Base-by-base conservation (phyloP, 2,329 filamentous ascomycete species). In the Xylariaceae sp. region DNA sequence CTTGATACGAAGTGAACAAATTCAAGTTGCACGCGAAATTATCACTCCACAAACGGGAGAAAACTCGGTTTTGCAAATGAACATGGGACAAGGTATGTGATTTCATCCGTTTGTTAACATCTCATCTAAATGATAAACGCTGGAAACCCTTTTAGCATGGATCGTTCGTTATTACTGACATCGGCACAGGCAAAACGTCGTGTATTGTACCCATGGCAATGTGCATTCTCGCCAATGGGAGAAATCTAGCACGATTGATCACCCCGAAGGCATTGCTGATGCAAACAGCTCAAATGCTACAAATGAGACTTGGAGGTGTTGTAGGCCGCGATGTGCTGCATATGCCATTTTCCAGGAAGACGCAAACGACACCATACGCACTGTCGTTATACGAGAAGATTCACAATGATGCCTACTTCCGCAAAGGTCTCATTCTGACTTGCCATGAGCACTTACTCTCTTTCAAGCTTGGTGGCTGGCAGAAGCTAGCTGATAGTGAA, bases 361-460 rank as follows among this genome's bases (percentile, higher is more conserved):
- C 76, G 0, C 65, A 67, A 1, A 72, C 74, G 0, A 58, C 59
- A 0, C 14, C 42, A 0, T 40, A 59, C 0, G 64, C 67, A 13
- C 68, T 73, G 0, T 38, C 51, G 31, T 28, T 79, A 1, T 76
- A 79, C 11, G 48, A 60, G 6, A 71, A 54, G 13, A 60, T 73
- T 1, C 69, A 75, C 57, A 57, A 63, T 1, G 63, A 75, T 16
- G 34, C 34, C 9, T 10, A 5, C 9, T 38, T 3, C 9, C 34
- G 56, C 0, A 69, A 69, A 0, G 84, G 84, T 0, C 65, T 88
- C 0, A 73, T 89, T 11, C 68, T 89, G 0, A 75, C 78, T 0
- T 75, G 83, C 1, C 84, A 85, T 0, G 86, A 88, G 48, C 79
- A 88, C 55, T 67, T 84, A 0, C 67, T 89, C 1, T 88, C 86